phyloP scores from a whole-genome alignment of 2,329 filamentous ascomycete genomes.

The Fusarium sp. region DNA sequence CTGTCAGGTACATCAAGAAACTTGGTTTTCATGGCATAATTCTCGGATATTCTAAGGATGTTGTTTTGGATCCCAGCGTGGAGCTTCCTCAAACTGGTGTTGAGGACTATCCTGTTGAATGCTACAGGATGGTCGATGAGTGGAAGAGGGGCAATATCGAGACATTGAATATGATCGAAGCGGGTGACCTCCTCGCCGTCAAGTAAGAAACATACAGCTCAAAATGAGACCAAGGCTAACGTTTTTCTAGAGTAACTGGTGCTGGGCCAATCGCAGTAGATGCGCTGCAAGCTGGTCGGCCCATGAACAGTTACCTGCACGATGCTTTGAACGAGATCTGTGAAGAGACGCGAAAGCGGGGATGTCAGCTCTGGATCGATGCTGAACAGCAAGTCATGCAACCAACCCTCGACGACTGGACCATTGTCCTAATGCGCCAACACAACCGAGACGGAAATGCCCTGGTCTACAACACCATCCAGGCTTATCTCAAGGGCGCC shows the following conservation, averaged over 20 bases:
- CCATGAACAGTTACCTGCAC: slow-evolving; percentile 57
- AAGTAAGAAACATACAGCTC: slow-evolving; percentile 59
- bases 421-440: slow-evolving; percentile 55
- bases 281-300: slow-evolving; percentile 54
- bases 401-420: slow-evolving; percentile 53
- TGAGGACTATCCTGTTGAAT: slow-evolving; percentile 26
- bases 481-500: slow-evolving; percentile 68
- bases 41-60: slow-evolving; percentile 68
- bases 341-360: slow-evolving; percentile 52
- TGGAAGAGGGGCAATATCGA: slow-evolving; percentile 69
- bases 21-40: slow-evolving; percentile 69
- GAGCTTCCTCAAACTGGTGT: slow-evolving; percentile 5
- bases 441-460: slow-evolving; percentile 56
- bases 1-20: slow-evolving; percentile 61
- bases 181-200: slow-evolving; percentile 71
- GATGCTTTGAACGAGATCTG: slow-evolving; percentile 60
- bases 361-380: slow-evolving; percentile 61
- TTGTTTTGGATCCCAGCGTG: slow-evolving; percentile 54
- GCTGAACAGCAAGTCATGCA: slow-evolving; percentile 64
- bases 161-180: slow-evolving; percentile 65
- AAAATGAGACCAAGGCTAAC: not conserved
- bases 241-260: slow-evolving; percentile 56
- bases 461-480: slow-evolving; percentile 66
- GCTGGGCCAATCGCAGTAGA: slow-evolving; percentile 58
- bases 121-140: slow-evolving; percentile 53